Percentiles rank a stretch among this genome's conserved stretches.
phyloP scores from a whole-genome alignment of 148 eudicot species.

The Arbutus unedo region DNA sequence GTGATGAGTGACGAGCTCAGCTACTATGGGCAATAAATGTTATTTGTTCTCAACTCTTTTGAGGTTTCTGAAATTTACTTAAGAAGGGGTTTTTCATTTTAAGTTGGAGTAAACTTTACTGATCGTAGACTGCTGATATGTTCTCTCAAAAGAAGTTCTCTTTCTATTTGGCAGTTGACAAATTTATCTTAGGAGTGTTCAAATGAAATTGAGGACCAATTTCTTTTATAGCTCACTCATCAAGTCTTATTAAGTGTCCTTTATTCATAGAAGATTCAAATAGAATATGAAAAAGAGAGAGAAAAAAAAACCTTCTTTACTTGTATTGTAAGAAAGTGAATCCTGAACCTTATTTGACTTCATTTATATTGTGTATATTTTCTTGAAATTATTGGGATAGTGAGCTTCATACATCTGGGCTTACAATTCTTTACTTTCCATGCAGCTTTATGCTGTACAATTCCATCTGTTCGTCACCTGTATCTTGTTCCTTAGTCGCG shows the following conservation, averaged over 20 bases:
- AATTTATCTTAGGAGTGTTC: background rate
- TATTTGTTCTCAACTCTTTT: background rate
- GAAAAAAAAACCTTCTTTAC: no score
- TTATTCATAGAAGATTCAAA: background rate
- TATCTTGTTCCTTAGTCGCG: slow-evolving; percentile 87
- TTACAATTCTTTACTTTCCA: slow-evolving; percentile 15
- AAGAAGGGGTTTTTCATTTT: background rate
- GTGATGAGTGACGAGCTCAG: background rate
- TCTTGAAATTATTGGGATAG: background rate
- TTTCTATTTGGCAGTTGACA: background rate
- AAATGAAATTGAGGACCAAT: background rate
- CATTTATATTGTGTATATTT: background rate
- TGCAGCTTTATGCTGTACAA: slow-evolving; percentile 95
- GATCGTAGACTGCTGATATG: background rate
- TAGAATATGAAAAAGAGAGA: background rate
- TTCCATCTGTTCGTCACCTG: slow-evolving; percentile 89
- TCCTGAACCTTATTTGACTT: background rate
- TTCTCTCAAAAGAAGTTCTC: no score
- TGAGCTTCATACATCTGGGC: background rate
- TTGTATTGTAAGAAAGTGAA: background rate
- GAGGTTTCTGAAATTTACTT: background rate
- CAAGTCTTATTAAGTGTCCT: background rate
- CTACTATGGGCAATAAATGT: background rate
- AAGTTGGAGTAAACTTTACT: background rate
- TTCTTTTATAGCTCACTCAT: background rate